These are phyloP conservation scores for Penicillium diatomitis DNA, from an alignment of 495 filamentous ascomycete species.

Conservation along the genomic window DNA sequence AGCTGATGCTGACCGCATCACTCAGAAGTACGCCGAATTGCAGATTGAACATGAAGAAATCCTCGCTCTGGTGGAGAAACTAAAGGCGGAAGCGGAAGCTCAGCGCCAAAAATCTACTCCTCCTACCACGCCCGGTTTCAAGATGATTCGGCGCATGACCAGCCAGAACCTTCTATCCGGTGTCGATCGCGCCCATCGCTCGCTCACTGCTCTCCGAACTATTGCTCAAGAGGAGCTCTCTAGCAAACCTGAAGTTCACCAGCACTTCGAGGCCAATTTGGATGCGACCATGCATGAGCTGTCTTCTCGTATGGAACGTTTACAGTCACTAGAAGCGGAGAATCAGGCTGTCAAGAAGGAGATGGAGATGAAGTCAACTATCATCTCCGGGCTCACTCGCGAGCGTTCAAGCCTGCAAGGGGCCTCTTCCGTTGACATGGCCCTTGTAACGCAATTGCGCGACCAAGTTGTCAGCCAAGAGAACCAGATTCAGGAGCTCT, in stretches of 20 bases:
- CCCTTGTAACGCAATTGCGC: conserved; percentile 76
- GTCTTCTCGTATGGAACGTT: conserved; percentile 74
- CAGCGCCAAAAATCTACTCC: conserved; percentile 61
- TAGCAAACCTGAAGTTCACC: conserved; percentile 68
- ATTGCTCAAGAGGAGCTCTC: conserved; percentile 82
- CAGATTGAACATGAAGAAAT: conserved; percentile 74
- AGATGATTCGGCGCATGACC: conserved; percentile 82
- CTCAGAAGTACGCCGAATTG: conserved; percentile 69
- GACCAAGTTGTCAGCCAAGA: conserved; percentile 83
- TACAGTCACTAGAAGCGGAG: conserved; percentile 81
- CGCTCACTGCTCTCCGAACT: conserved; percentile 80
- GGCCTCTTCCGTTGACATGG: conserved; percentile 83
- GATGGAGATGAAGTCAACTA: conserved; percentile 89
- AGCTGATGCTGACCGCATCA: conserved; percentile 57
- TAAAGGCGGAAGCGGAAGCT: conserved; percentile 78
- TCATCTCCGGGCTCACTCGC: conserved; percentile 87
- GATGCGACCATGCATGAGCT: conserved; percentile 91
- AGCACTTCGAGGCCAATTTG: conserved; percentile 86
- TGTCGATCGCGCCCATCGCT: conserved; percentile 84
- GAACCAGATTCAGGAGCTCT: conserved; percentile 63
- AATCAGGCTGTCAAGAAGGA: conserved; percentile 78
- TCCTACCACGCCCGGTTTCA: conserved; percentile 50
- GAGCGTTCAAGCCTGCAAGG: conserved; percentile 81
- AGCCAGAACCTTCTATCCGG: conserved; percentile 78
- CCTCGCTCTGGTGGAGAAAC: conserved; percentile 74